phyloP scores from a whole-genome alignment of 2,329 filamentous ascomycete species.

The Fusarium pilosicola region DNA sequence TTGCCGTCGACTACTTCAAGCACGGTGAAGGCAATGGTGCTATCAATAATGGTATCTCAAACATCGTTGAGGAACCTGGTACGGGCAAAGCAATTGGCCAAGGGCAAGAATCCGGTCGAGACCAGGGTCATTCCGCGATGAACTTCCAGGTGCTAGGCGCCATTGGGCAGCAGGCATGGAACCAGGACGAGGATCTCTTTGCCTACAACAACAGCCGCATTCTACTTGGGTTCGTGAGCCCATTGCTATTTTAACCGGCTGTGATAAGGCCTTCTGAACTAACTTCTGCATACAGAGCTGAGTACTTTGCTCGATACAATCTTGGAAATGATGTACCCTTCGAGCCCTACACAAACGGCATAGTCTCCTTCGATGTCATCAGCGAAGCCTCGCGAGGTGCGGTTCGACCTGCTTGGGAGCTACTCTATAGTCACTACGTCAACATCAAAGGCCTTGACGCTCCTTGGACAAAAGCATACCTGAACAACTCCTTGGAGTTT shows the following conservation, averaged over 20 bases:
- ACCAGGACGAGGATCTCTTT: conserved; percentile 27
- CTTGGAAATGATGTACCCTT: conserved; percentile 29
- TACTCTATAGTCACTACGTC: conserved; percentile 27
- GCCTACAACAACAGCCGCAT: conserved; percentile 30
- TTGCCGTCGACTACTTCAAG: conserved; percentile 24
- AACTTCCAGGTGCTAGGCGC: conserved; percentile 10
- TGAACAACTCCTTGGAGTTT: background rate
- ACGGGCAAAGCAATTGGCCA: conserved; percentile 14
- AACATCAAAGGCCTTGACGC: conserved; percentile 22
- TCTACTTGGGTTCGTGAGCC: conserved; percentile 23
- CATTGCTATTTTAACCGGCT: rapidly evolving
- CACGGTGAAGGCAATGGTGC: conserved; percentile 8
- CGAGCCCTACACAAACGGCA: conserved; percentile 27
- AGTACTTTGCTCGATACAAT: conserved; percentile 30
- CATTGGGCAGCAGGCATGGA: conserved; percentile 26
- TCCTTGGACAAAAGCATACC: conserved; percentile 25
- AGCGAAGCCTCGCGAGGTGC: conserved; percentile 13
- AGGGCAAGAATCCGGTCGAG: conserved; percentile 27
- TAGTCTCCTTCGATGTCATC: conserved; percentile 8
- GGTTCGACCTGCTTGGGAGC: conserved; percentile 1
- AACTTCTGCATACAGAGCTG: background rate
- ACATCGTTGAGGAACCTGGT: conserved; percentile 11
- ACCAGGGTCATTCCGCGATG: conserved; percentile 23
- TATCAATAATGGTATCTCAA: conserved; percentile 7
- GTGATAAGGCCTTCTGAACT: background rate